A percentile compares a stretch with the other conserved stretches of the same genome.
Evolutionary conservation across 164 flowering plant genomes (phyloP).

Genomic region (Kalanchoe fedtschenkoi): DNA sequence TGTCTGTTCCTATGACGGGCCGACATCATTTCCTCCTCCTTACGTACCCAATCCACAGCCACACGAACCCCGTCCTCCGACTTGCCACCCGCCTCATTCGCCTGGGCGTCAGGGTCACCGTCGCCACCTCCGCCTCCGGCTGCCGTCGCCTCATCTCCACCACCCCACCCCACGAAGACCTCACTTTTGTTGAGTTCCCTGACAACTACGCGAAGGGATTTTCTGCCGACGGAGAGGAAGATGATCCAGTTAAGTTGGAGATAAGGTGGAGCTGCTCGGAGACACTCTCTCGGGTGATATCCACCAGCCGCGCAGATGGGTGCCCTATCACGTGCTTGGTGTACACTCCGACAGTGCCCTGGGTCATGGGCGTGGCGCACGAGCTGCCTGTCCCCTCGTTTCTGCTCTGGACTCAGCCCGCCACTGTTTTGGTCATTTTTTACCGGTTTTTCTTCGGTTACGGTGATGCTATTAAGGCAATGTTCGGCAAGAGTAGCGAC

Average conservation of each 20-base stretch:
- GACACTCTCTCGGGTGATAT: not conserved
- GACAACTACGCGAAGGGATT: not conserved
- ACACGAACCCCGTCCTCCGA: no score
- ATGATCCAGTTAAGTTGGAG: not conserved
- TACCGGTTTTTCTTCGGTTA: not conserved
- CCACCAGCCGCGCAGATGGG: not conserved
- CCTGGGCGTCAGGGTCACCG: no score
- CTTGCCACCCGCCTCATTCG: no score
- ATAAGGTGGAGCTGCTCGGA: not conserved
- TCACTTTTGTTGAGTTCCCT: not conserved
- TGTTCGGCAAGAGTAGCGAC: not conserved
- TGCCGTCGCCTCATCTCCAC: no score
- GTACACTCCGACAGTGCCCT: not conserved
- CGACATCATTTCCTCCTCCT: no score
- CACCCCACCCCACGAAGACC: no score
- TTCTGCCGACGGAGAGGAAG: not conserved
- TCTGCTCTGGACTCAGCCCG: not conserved
- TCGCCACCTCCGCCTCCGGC: no score
- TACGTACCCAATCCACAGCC: no score
- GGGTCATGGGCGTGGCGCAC: not conserved
- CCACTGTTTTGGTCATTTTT: not conserved
- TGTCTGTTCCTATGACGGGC: no score
- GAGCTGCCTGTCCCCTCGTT: not conserved
- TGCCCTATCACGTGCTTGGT: not conserved
- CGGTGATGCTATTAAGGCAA: not conserved